A percentile compares a stretch with the other conserved stretches of the same genome.
Evolutionary conservation across 202 grass and related monocot genomes (phyloP).

Genomic region (Cymbopogon flexuosus): DNA sequence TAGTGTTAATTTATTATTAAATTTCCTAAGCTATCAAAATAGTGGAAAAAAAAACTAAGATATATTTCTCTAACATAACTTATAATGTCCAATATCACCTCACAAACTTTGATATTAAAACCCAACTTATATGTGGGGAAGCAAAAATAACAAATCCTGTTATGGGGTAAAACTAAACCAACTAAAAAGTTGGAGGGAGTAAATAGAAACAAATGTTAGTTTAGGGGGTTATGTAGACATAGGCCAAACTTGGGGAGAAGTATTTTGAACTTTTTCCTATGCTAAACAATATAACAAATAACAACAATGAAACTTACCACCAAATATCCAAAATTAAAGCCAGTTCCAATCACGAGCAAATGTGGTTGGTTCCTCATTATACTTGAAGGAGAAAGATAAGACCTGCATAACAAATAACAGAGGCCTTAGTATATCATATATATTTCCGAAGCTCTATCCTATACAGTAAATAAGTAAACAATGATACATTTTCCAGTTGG

Average conservation of each 20-base stretch:
- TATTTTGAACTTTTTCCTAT: no score
- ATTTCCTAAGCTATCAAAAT: no score
- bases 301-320: no score
- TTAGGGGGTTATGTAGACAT: background rate
- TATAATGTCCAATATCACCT: no score
- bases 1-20: no score
- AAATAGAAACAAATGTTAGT: background rate
- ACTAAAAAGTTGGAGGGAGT: background rate
- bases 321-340: no score
- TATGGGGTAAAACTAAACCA: background rate
- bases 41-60: no score
- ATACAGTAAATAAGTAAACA: slow-evolving; percentile 24
- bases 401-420: slow-evolving; percentile 45
- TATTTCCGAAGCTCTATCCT: slow-evolving; percentile 13
- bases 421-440: slow-evolving; percentile 6
- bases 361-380: slow-evolving; percentile 91
- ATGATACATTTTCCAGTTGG: background rate
- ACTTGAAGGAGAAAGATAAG: slow-evolving; percentile 85
- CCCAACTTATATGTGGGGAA: no score
- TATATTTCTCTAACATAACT: no score
- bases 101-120: no score
- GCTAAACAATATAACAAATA: no score
- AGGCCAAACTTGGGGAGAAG: background rate
- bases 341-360: slow-evolving; percentile 81
- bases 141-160: background rate